These are phyloP conservation scores for Canna indica DNA, from an alignment of 176 grass and related monocot genomes.

Conservation along the genomic window DNA sequence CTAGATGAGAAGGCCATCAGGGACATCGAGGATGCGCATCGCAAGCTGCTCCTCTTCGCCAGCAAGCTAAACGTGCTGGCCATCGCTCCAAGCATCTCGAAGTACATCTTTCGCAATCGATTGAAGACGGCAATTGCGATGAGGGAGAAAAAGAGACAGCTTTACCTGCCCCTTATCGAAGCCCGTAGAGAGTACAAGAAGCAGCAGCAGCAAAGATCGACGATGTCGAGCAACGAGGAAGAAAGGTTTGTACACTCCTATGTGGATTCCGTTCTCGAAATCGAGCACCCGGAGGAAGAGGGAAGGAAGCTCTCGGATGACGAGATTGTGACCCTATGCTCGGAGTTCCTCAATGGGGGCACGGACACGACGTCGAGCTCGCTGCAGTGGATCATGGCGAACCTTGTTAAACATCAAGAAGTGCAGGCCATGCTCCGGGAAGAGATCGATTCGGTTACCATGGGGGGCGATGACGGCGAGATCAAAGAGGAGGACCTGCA, in stretches of 20 bases:
- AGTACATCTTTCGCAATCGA: conserved; percentile 17
- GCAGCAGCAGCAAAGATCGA: background rate
- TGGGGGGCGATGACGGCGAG: background rate
- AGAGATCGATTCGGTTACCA: background rate
- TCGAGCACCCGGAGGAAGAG: conserved; percentile 18
- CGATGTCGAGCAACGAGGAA: conserved; percentile 3
- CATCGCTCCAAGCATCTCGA: conserved; percentile 15
- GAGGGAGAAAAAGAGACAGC: conserved; percentile 14
- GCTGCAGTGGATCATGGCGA: conserved; percentile 36
- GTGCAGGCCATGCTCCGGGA: conserved; percentile 9
- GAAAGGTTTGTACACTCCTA: conserved; percentile 9
- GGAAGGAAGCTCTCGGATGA: conserved; percentile 18
- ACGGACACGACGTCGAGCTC: conserved; percentile 26
- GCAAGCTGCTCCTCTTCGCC: conserved; percentile 10
- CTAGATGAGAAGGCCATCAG: conserved; percentile 15
- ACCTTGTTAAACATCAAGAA: conserved; percentile 10
- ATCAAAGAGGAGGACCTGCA: conserved; percentile 11
- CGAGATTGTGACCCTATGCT: conserved; percentile 18
- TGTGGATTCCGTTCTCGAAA: conserved; percentile 24
- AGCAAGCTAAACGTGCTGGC: conserved; percentile 20
- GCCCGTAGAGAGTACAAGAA: conserved; percentile 15
- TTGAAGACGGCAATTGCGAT: background rate
- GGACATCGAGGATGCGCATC: conserved; percentile 13
- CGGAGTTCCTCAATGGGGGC: conserved; percentile 26
- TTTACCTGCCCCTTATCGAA: conserved; percentile 24